Evolutionary conservation across 768 basidiomycete species (phyloP), one percentile per base, ranked within the genome.

Genomic region (Crucibulum laeve): DNA sequence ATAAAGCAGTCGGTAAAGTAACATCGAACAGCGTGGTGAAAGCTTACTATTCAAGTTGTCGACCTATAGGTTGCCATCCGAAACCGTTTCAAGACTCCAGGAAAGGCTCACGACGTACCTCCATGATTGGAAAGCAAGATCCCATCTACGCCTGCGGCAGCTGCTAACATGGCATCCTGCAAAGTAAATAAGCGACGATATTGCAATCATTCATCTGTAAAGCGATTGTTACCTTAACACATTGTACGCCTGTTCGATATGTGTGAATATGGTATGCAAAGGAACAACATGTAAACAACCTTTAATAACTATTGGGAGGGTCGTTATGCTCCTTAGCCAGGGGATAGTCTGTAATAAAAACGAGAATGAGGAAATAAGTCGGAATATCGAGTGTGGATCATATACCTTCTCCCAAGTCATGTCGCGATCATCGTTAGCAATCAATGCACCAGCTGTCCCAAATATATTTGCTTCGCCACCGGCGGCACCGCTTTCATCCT

Each of bases 61-160:
- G 77, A 32, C 86, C 85, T 83, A 48, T 2, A 5, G 22, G 28
- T 24, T 37, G 38, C 25, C 21, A 19, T 43, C 22, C 43, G 34
- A 40, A 15, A 43, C 39, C 17, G 26, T 28, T 24, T 42, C 15
- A 40, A 23, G 26, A 44, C 25, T 43, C 38, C 11, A 32, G 7
- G 19, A 23, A 40, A 25, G 1, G 19, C 8, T 26, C n/a, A 21
- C 14, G 25, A 64, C 67, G 51, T 54, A 76, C 90, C 94, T 43
- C 94, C 94, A 53, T 97, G 94, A 52, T 97, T 97, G 0, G 87
- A 90, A 6, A 97, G 65, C 44, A 94, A 71, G 48, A 97, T 91
- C 4, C 87, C 94, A 44, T 94, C 84, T 14, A 89, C 84, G 10
- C 91, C 90, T 23, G 84, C 77, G 48, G 93, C 82, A 14, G 76